These are phyloP conservation scores for Alternaria arbusti DNA, from an alignment of 2,329 filamentous ascomycete genomes.

Conservation along the genomic window DNA sequence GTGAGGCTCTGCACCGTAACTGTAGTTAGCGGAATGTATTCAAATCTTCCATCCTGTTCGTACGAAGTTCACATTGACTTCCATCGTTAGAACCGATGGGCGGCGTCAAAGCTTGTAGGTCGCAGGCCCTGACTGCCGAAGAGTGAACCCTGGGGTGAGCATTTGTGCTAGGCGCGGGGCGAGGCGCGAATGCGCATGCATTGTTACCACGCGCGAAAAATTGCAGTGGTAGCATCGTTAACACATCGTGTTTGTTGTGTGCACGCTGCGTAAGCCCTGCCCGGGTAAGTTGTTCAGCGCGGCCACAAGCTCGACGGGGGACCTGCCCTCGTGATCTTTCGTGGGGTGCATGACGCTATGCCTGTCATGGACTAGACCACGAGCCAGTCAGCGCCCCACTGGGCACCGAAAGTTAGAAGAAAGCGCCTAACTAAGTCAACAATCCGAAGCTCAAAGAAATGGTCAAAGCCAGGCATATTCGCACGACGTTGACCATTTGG, in stretches of 20 bases:
- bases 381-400: neutral
- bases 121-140: neutral
- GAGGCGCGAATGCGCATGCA: neutral
- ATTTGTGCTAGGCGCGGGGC: neutral
- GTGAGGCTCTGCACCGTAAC: neutral
- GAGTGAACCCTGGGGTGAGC: neutral
- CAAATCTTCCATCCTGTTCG: neutral
- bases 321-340: neutral
- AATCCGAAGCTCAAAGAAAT: neutral
- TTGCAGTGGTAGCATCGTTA: neutral
- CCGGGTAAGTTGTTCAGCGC: neutral
- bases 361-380: neutral
- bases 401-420: neutral
- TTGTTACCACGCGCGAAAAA: neutral
- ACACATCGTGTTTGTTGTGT: neutral
- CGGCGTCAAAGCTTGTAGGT: neutral
- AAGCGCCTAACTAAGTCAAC: neutral
- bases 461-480: neutral
- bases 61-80: neutral
- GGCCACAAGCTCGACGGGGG: neutral
- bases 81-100: neutral
- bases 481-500: neutral
- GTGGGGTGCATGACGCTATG: neutral
- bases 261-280: neutral
- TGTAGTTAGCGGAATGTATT: neutral